These are phyloP conservation scores for Spiraea crenata DNA, from an alignment of 331 rosid genomes.

Conservation along the genomic window DNA sequence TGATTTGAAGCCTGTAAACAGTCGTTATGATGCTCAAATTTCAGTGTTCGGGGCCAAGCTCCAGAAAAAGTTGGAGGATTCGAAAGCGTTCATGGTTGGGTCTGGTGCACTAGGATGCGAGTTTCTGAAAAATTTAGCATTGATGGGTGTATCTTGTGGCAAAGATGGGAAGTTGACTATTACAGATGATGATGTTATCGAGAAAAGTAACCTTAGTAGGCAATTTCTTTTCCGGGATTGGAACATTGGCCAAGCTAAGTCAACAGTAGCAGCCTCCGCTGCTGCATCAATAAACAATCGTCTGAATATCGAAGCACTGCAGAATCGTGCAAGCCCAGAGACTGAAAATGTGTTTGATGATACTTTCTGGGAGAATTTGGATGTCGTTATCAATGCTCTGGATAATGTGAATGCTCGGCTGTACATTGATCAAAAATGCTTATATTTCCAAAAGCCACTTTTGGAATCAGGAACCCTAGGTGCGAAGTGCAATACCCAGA, in stretches of 20 bases:
- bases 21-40: conserved; percentile 34
- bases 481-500: conserved; percentile 32
- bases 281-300: conserved; percentile 16
- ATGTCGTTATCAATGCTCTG: conserved; percentile 29
- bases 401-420: conserved; percentile 34
- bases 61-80: conserved; percentile 26
- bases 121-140: conserved; percentile 28
- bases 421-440: conserved; percentile 27
- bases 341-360: conserved; percentile 27
- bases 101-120: conserved; percentile 31
- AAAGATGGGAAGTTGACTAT: conserved; percentile 22
- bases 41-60: conserved; percentile 28
- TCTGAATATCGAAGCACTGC: conserved; percentile 24
- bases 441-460: conserved; percentile 32
- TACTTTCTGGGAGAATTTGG: conserved; percentile 29
- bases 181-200: conserved; percentile 31
- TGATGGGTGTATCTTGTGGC: conserved; percentile 31
- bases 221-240: conserved; percentile 33
- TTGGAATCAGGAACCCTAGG: conserved; percentile 30
- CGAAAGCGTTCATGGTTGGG: conserved; percentile 28
- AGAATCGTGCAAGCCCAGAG: conserved; percentile 27
- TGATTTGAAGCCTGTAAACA: conserved; percentile 25
- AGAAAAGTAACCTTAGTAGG: conserved; percentile 32
- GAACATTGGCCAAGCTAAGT: conserved; percentile 32
- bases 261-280: conserved; percentile 30